Evolutionary conservation across 768 basidiomycete genomes (phyloP).

Genomic region (Russula dissimulans): DNA sequence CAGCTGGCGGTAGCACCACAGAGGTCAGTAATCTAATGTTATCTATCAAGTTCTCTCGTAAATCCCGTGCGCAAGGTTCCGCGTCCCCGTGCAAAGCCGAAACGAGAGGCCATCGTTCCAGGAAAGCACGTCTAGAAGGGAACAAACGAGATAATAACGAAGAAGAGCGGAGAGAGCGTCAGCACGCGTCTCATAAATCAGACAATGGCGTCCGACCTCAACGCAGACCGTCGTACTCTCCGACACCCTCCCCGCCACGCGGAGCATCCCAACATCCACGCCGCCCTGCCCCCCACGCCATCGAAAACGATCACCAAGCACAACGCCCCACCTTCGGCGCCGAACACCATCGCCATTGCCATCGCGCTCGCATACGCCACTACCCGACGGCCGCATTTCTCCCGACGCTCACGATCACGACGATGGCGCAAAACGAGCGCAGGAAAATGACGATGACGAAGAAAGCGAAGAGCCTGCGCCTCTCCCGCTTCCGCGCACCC

Average conservation of each 20-base stretch:
- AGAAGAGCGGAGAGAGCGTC: slow-evolving; percentile 1
- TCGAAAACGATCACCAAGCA: background rate
- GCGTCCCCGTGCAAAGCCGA: background rate
- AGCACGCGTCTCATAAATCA: background rate
- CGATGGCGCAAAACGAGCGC: slow-evolving; percentile 18
- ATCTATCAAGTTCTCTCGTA: background rate
- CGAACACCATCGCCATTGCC: background rate
- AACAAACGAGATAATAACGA: background rate
- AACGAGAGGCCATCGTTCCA: background rate
- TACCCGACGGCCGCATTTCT: background rate
- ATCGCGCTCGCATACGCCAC: background rate
- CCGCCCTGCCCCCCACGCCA: background rate
- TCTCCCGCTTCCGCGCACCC: slow-evolving; percentile 27
- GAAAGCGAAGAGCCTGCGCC: slow-evolving; percentile 19
- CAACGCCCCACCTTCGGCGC: background rate
- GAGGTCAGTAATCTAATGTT: slow-evolving; percentile 12
- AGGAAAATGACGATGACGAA: slow-evolving; percentile 3
- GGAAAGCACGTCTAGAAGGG: background rate
- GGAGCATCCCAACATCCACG: background rate
- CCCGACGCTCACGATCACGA: background rate
- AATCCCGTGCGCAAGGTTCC: background rate
- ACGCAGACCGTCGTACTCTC: slow-evolving; percentile 8
- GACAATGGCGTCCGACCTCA: background rate
- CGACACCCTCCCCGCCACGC: background rate
- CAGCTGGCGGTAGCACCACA: slow-evolving; percentile 36